Evolutionary conservation across 2,329 filamentous ascomycete genomes (phyloP), one percentile per base, ranked within the genome.

Genomic region (Stagonosporopsis rhizophila): DNA sequence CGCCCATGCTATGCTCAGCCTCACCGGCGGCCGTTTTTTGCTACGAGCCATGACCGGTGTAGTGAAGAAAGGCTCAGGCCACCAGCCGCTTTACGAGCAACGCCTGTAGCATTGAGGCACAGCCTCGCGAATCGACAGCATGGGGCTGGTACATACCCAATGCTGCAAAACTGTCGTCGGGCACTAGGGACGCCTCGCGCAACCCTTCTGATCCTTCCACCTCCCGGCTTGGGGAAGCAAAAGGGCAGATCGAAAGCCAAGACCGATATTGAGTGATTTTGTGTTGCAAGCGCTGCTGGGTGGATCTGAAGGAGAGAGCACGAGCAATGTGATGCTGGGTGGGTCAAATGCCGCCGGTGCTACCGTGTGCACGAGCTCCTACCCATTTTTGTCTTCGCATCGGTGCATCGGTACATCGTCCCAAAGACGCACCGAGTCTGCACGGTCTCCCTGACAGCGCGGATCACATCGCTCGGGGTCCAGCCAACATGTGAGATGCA

Each of bases 151-250:
- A n/a, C 47, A 59, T 62, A 58, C 58, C 56, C 48, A 47, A 30
- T 52, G 52, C 62, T 47, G 48, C 54, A 52, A 39, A 28, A 22
- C n/a, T 25, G 20, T 37, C 37, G 44, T 60, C 66, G 66, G 67
- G 66, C 67, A 65, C 69, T 71, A 72, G 62, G 54, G 64, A 55
- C 71, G 69, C 70, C 67, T 64, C 52, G 42, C 55, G 46, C 45
- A 51, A 46, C 50, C 58, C 56, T 67, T 67, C 60, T 61, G 60
- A 68, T 72, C 65, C 71, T 69, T 59, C 60, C 48, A 62, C 61
- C 57, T 23, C 39, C 42, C 35, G 9, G 37, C 40, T 28, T 34
- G 34, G 22, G 60, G 52, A 55, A 41, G 50, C 57, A 52, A 58
- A 55, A 48, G 56, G 60, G 61, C 58, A 69, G 63, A 56, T 58